Conservation (phyloP, 2,329 filamentous ascomycete genomes). For the Allantophomopsis cytisporea region DNA sequence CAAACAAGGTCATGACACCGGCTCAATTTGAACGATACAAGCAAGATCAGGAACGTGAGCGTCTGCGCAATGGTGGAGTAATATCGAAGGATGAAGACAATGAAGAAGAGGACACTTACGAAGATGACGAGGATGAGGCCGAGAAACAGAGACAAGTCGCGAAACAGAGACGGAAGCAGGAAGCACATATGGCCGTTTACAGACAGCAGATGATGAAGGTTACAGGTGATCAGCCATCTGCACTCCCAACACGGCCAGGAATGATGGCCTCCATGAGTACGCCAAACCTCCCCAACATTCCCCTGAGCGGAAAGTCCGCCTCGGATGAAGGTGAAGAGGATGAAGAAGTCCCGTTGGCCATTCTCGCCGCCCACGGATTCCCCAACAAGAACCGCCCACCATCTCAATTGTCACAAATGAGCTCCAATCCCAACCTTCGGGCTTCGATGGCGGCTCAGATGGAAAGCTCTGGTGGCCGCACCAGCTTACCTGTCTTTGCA, state of each 20-base stretch:
- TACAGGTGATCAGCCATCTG: constrained; percentile 54
- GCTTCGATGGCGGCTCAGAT: constrained; percentile 27
- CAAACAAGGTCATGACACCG: constrained; percentile 78
- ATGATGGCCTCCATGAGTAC: constrained; percentile 45
- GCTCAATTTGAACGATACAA: constrained; percentile 75
- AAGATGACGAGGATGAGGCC: constrained; percentile 65
- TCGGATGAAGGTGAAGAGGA: constrained; percentile 59
- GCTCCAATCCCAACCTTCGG: constrained; percentile 60
- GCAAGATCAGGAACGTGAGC: constrained; percentile 53
- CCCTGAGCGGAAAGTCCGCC: constrained; percentile 18
- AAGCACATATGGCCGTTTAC: constrained; percentile 81
- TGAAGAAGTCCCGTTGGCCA: constrained; percentile 76
- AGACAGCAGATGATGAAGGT: constrained; percentile 96
- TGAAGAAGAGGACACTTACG: constrained; percentile 50
- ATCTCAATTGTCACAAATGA: constrained; percentile 46
- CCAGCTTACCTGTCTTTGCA: constrained; percentile 64
- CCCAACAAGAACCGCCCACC: constrained; percentile 67
- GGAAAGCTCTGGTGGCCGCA: constrained; percentile 24
- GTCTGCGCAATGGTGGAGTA: constrained; percentile 28
- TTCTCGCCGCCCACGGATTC: constrained; percentile 80
- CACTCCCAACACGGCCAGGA: constrained; percentile 33
- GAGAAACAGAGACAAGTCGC: constrained; percentile 63
- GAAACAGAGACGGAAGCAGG: constrained; percentile 73
- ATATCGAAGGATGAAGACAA: constrained; percentile 46
- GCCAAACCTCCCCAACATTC: constrained; percentile 36